phyloP scores from a whole-genome alignment of 148 eudicot genomes.

The Chenopodium formosanum region DNA sequence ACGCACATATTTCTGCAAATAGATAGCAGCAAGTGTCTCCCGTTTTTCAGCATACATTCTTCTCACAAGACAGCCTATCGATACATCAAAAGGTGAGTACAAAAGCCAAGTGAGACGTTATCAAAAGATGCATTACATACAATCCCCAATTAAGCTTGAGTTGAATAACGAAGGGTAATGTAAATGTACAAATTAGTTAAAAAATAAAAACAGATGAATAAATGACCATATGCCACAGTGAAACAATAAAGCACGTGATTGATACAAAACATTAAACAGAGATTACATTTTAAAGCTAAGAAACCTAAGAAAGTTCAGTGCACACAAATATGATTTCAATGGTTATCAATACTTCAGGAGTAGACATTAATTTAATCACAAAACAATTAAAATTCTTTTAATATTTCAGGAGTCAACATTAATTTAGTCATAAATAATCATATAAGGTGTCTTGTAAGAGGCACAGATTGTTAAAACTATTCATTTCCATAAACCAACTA shows the following conservation, averaged over 20 bases:
- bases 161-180: not conserved
- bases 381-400: not conserved
- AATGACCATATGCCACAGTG: not conserved
- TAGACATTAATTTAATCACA: not conserved
- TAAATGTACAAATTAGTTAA: not conserved
- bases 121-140: too few species aligned
- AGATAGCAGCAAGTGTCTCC: slow-evolving; percentile 62
- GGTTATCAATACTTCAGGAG: not conserved
- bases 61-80: slow-evolving; percentile 72
- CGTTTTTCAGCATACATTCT: slow-evolving; percentile 43
- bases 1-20: slow-evolving; percentile 65
- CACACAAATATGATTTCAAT: not conserved
- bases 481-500: not conserved
- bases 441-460: not conserved
- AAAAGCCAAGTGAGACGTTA: not conserved
- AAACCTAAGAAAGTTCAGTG: not conserved
- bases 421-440: too few species aligned
- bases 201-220: not conserved
- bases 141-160: not conserved
- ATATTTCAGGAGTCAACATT: not conserved
- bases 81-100: slow-evolving; percentile 2
- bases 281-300: not conserved
- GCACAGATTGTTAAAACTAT: not conserved
- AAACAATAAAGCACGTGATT: not conserved
- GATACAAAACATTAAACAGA: not conserved